Base-by-base conservation (phyloP, 345 rosid species). In the Linum lewisii region DNA sequence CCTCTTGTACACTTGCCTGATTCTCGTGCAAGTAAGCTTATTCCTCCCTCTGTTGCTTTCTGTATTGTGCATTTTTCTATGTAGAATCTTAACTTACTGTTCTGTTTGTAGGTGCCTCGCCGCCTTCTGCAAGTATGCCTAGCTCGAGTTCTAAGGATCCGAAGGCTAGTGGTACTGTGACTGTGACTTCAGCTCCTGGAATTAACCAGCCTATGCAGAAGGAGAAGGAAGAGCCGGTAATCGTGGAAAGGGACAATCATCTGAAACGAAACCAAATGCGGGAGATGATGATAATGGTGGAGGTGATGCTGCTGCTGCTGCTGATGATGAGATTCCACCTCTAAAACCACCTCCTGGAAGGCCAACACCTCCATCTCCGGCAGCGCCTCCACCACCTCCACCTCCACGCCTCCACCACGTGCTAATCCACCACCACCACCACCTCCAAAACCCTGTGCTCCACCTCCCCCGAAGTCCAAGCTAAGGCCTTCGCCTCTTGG, bases 271-370 rank as follows among this genome's bases (percentile, higher is more conserved):
- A 63, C 32, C 16, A 4, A 15, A n/a, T 44, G 38, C 44, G 14
- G 67, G 60, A 58, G 68, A 58, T 62, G 37, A 29, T 5, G 34
- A 29, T 26, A 6, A 26, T 26, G 32, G 6, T 29, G 34, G 34
- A n/a, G n/a, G n/a, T n/a, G n/a, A n/a, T n/a, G n/a, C n/a, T n/a
- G n/a, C n/a, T n/a, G n/a, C n/a, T n/a, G n/a, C n/a, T n/a, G n/a
- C n/a, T 29, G 34, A 29, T 29, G 34, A 29, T 29, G 34, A 13
- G 37, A 23, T 55, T 44, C 45, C 42, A 22, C 60, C 51, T 20
- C 57, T 64, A 32, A 69, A 64, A 23, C 73, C 61, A 59, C 73
- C 73, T 25, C 73, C 65, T 2, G 73, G 73, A 54, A 69, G 63
- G 49, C 24, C 37, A 21, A 55, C 37, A 15, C 56, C 56, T 52